These are phyloP conservation scores for Cryomyces antarcticus DNA, from an alignment of 495 filamentous ascomycete genomes.

Conservation along the genomic window DNA sequence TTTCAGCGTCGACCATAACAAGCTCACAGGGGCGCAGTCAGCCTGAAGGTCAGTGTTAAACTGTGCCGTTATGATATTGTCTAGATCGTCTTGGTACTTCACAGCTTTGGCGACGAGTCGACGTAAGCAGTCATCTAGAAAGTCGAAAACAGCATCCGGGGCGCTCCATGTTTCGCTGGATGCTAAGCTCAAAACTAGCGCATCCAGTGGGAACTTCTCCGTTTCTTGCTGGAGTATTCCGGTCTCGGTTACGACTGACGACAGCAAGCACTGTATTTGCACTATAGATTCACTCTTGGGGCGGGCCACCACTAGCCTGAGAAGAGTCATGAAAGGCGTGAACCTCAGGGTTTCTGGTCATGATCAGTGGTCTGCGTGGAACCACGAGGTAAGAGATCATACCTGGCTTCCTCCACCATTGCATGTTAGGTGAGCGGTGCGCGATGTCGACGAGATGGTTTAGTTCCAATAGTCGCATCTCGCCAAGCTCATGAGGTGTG, in stretches of 20 bases:
- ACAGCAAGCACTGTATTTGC: neutral
- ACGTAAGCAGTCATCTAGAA: conserved; percentile 61
- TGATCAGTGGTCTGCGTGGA: conserved; percentile 2
- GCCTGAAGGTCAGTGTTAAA: neutral
- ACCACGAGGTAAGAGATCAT: conserved; percentile 6
- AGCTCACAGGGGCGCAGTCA: conserved; percentile 19
- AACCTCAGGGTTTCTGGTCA: conserved; percentile 16
- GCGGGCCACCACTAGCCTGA: conserved; percentile 22
- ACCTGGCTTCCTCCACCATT: conserved; percentile 58
- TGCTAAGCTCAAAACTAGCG: conserved; percentile 30
- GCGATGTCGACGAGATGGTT: conserved; percentile 62
- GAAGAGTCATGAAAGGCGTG: conserved; percentile 45
- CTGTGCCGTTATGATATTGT: conserved; percentile 3
- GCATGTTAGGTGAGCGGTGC: conserved; percentile 53
- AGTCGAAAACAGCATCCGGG: conserved; percentile 27
- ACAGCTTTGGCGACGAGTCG: conserved; percentile 49
- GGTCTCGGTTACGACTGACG: neutral
- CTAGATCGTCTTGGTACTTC: conserved; percentile 38
- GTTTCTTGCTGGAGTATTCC: conserved; percentile 15
- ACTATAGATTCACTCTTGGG: conserved; percentile 11
- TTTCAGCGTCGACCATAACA: conserved; percentile 38
- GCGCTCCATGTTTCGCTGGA: conserved; percentile 6
- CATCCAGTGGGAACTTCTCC: conserved; percentile 26
- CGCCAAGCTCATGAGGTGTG: conserved; percentile 27
- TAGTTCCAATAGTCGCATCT: conserved; percentile 41